Percentiles rank a stretch among this genome's conserved stretches.
These are phyloP conservation scores for Ormosia semicastrata DNA, from an alignment of 306 rosid species.

Conservation along the genomic window DNA sequence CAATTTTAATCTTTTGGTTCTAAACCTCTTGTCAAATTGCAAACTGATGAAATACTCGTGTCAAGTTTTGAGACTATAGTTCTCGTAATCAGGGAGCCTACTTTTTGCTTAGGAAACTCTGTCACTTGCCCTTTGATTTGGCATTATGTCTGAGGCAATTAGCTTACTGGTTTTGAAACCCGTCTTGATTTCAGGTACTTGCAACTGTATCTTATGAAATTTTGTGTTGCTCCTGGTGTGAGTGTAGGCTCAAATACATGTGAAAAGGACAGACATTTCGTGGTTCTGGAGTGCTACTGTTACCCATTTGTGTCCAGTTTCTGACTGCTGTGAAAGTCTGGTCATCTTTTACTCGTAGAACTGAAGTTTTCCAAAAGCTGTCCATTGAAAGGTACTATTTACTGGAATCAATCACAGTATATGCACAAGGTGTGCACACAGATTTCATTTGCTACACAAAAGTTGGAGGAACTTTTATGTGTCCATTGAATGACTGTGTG, in stretches of 20 bases:
- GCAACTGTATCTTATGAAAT: neutral
- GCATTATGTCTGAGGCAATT: neutral
- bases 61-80: neutral
- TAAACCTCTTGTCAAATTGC: neutral
- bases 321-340: neutral
- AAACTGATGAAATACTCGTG: neutral
- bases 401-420: neutral
- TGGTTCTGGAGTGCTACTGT: neutral
- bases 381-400: neutral
- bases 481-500: neutral
- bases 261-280: neutral
- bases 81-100: neutral
- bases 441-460: neutral
- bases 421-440: neutral
- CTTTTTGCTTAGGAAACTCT: neutral
- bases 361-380: neutral
- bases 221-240: neutral
- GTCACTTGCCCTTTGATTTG: neutral
- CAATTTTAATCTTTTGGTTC: neutral
- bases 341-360: neutral
- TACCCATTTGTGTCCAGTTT: neutral
- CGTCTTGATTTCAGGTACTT: neutral
- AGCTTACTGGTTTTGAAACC: neutral
- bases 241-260: neutral
- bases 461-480: neutral